These are phyloP conservation scores for Rosa lucieae DNA, from an alignment of 306 rosid genomes.

Conservation along the genomic window DNA sequence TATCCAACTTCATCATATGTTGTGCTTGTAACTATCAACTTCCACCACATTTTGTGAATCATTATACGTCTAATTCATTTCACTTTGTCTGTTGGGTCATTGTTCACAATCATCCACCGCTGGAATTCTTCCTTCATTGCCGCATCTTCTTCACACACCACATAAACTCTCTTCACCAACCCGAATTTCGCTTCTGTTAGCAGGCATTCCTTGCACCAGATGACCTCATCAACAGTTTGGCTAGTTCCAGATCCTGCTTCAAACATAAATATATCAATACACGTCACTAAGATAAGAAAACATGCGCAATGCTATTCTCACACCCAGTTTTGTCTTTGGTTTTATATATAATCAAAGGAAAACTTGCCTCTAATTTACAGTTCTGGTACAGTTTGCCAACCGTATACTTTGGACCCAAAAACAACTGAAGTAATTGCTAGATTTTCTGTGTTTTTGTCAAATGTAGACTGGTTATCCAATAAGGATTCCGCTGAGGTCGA, in stretches of 20 bases:
- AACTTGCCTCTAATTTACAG: conserved; percentile 20
- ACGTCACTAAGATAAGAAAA: too few species aligned
- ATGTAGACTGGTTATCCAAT: too few species aligned
- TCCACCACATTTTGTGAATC: too few species aligned
- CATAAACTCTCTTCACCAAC: conserved; percentile 10
- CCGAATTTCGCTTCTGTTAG: conserved; percentile 26
- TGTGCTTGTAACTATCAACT: too few species aligned
- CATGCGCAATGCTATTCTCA: not conserved
- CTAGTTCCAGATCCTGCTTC: conserved; percentile 34
- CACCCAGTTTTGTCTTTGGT: not conserved
- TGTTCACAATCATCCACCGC: conserved; percentile 24
- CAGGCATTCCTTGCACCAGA: not conserved
- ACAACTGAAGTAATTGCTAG: too few species aligned
- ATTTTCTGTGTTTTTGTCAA: too few species aligned
- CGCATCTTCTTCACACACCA: conserved; percentile 28
- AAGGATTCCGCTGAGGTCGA: too few species aligned
- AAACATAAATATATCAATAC: too few species aligned
- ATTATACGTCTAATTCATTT: too few species aligned
- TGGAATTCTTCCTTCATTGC: conserved; percentile 27
- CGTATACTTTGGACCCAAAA: conserved; percentile 11
- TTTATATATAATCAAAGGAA: too few species aligned
- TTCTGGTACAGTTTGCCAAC: conserved; percentile 14
- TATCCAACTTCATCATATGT: too few species aligned
- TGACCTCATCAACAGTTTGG: not conserved
- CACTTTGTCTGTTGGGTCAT: not conserved